Percentiles rank a stretch among this genome's conserved stretches.
Conservation (phyloP, 768 basidiomycete species). For the Steccherinum ochraceum region DNA sequence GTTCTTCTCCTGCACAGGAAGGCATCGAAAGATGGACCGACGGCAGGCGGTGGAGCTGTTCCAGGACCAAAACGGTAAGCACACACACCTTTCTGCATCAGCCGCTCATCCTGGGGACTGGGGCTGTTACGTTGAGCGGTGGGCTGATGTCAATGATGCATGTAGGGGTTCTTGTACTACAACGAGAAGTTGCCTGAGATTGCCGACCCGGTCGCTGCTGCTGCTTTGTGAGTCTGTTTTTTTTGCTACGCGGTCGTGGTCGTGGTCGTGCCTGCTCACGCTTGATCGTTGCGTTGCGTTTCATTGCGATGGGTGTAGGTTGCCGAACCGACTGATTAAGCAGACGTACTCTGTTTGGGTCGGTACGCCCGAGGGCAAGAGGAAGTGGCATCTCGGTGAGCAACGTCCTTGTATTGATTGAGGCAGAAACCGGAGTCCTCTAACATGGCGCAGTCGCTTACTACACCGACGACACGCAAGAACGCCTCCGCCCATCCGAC, state of each 20-base stretch:
- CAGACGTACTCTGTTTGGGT: slow-evolving; percentile 80
- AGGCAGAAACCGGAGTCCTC: slow-evolving; percentile 2
- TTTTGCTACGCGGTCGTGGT: background rate
- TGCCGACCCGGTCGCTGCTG: slow-evolving; percentile 15
- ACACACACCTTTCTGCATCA: background rate
- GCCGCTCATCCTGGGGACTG: too few relatives aligned
- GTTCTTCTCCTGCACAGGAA: slow-evolving; percentile 35
- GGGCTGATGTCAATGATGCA: background rate
- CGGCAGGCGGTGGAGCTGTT: slow-evolving; percentile 66
- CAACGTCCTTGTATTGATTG: slow-evolving; percentile 9
- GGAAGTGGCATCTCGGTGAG: slow-evolving; percentile 81
- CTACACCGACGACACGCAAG: slow-evolving; percentile 28
- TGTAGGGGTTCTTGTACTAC: slow-evolving; percentile 73
- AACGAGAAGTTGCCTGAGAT: slow-evolving; percentile 51
- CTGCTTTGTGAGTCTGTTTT: slow-evolving; percentile 19
- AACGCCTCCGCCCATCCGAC: slow-evolving; percentile 24
- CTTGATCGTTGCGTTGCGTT: slow-evolving; percentile 11
- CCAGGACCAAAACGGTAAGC: slow-evolving; percentile 68
- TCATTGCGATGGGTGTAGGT: too few relatives aligned
- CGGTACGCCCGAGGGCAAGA: slow-evolving; percentile 54
- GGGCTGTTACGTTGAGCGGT: background rate
- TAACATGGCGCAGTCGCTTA: slow-evolving; percentile 27
- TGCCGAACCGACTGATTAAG: slow-evolving; percentile 51
- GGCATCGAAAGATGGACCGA: slow-evolving; percentile 83
- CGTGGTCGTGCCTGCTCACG: slow-evolving; percentile 15